Evolutionary conservation across 1,284 basidiomycete genomes (phyloP), one percentile per base, ranked within the genome.

Genomic region (Marasmius oreades): DNA sequence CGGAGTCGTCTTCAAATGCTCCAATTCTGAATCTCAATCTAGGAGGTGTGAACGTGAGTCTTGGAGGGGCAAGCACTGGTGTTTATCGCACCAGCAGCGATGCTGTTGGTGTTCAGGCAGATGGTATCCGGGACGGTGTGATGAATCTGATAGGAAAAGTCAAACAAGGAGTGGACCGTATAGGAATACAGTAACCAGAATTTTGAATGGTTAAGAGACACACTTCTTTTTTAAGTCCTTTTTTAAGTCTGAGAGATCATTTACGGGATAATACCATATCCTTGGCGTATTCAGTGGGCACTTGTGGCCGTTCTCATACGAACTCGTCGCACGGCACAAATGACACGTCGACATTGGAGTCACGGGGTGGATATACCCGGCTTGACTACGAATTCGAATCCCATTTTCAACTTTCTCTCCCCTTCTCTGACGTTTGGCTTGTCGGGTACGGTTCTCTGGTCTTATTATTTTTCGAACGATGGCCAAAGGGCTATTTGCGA

Each of bases 1-100:
- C 84, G 18, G 86, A 88, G 67, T 84, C 82, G 22, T 81, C 82
- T 10, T 79, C 80, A 26, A 86, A 76, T 59, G 83, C 84, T 22
- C 88, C 90, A 3, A 77, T 84, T n/a, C 69, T 97, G 61, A 95
- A 93, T 66, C 77, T 98, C 31, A 93, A 94, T 63, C 81, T 97
- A 26, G 95, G 93, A 6, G 90, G 91, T 0, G 90, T 97, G 58
- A 94, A 93, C 66, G 85, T 98, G 46, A 93, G 87, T 61, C 81
- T 97, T 4, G 94, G 93, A n/a, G 93, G 93, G 10, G 83, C 80
- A 31, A 89, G 88, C 8, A 84, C 88, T 0, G 93, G 93, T 1
- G 82, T 96, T 28, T 96, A 93, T 71, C 77, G 93, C 62, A 83
- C 84, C 37, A 86, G 83, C 62, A 83, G 81, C 11, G 90, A 88